phyloP scores from a whole-genome alignment of 345 rosid genomes.

The Gossypium stocksii region DNA sequence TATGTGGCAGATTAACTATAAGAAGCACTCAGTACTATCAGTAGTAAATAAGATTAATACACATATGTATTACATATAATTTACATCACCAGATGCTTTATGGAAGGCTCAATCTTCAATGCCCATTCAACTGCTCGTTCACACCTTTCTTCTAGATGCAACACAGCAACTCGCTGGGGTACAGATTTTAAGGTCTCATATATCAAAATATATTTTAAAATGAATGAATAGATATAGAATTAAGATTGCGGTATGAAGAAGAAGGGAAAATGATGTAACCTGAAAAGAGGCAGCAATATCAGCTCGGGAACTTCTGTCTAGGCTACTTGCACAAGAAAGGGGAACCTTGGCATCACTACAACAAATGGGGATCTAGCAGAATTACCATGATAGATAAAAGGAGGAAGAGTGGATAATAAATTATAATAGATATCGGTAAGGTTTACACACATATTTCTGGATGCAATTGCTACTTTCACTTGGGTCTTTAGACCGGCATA shows the following conservation, averaged over 20 bases:
- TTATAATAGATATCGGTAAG: not conserved
- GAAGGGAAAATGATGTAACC: conserved; percentile 34
- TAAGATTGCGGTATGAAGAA: not conserved
- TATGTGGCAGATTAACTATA: not conserved
- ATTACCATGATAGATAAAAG: not conserved
- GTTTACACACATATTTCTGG: conserved; percentile 63
- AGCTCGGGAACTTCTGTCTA: conserved; percentile 77
- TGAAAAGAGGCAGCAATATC: conserved; percentile 96
- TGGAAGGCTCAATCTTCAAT: conserved; percentile 72
- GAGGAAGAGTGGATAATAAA: conserved; percentile 11
- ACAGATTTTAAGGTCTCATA: conserved; percentile 6
- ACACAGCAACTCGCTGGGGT: conserved; percentile 82
- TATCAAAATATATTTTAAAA: not conserved
- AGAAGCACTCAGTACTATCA: conserved; percentile 12
- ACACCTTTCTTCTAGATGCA: conserved; percentile 92
- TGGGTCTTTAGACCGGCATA: conserved; percentile 97
- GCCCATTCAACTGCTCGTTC: conserved; percentile 94
- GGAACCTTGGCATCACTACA: conserved; percentile 59
- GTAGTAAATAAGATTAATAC: not conserved
- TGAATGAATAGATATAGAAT: not conserved
- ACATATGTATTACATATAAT: not conserved
- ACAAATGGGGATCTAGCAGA: not conserved
- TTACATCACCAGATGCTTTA: conserved; percentile 59
- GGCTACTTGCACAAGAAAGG: conserved; percentile 55
- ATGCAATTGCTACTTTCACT: conserved; percentile 84